phyloP scores from a whole-genome alignment of 1,284 basidiomycete genomes.

The Heterobasidion irregulare region DNA sequence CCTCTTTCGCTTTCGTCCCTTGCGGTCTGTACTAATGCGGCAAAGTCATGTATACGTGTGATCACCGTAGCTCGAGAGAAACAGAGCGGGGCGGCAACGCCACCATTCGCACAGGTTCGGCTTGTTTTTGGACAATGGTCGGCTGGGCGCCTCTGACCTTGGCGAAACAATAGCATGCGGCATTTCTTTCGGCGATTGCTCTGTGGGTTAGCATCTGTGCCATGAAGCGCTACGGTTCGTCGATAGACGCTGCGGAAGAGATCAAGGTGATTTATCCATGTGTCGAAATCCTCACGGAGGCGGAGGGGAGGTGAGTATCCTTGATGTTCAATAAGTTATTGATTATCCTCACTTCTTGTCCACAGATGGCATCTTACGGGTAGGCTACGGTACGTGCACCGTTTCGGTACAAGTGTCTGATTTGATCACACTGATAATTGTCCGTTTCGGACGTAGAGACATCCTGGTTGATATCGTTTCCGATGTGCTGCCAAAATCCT shows the following conservation, averaged over 20 bases:
- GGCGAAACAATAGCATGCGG: constrained; percentile 18
- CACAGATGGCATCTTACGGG: neutral
- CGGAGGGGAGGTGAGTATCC: constrained; percentile 24
- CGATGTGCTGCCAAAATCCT: no score
- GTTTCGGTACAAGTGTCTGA: no score
- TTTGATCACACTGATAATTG: no score
- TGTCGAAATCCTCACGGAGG: constrained; percentile 40
- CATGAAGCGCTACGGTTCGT: constrained; percentile 40
- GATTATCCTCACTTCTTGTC: neutral
- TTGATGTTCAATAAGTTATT: neutral
- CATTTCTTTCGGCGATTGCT: constrained; percentile 54
- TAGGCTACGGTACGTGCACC: neutral
- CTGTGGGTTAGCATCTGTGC: constrained; percentile 65
- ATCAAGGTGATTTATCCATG: constrained; percentile 62
- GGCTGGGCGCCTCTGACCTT: neutral
- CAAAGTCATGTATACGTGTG: constrained; percentile 71
- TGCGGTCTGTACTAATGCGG: constrained; percentile 80
- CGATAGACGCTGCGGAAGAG: constrained; percentile 42
- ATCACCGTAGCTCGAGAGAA: constrained; percentile 41
- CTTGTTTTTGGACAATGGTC: constrained; percentile 9
- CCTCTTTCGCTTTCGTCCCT: constrained; percentile 61
- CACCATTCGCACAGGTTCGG: constrained; percentile 13
- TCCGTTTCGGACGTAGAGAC: no score
- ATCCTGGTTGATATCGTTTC: no score
- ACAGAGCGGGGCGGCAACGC: constrained; percentile 1